Percentiles rank a stretch among this genome's conserved stretches.
Evolutionary conservation across 2,329 filamentous ascomycete genomes (phyloP).

Genomic region (Fusarium mangiferae): DNA sequence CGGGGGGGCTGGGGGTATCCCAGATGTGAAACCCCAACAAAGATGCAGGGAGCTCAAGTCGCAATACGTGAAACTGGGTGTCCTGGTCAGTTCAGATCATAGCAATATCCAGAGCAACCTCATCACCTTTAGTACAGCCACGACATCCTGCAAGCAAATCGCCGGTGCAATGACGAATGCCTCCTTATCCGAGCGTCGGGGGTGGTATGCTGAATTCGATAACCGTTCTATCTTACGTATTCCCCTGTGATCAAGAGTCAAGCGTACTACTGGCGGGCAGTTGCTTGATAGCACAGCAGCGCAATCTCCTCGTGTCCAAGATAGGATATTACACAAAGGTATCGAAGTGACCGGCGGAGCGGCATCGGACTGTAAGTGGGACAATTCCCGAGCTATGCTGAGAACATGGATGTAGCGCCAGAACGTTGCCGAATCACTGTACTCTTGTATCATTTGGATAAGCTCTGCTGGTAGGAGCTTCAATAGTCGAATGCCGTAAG

Average conservation of each 20-base stretch:
- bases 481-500: not conserved
- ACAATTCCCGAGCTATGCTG: not conserved
- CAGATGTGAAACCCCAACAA: slow-evolving; percentile 8
- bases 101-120: not conserved
- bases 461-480: slow-evolving; percentile 1
- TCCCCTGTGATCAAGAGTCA: slow-evolving; percentile 6
- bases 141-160: not conserved
- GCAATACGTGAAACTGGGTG: slow-evolving; percentile 5
- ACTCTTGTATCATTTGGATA: slow-evolving; percentile 3
- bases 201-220: not conserved
- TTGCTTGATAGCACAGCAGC: not conserved
- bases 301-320: slow-evolving; percentile 2
- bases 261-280: not conserved
- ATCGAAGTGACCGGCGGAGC: not conserved
- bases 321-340: not conserved
- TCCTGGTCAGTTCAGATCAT: not conserved
- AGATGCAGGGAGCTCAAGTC: not conserved
- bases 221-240: slow-evolving; percentile 8
- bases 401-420: slow-evolving; percentile 8
- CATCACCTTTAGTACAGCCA: not conserved
- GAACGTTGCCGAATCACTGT: slow-evolving; percentile 1
- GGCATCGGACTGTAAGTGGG: not conserved
- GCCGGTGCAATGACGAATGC: not conserved
- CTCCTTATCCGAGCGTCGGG: not conserved
- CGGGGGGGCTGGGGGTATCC: slow-evolving; percentile 15